A percentile compares a stretch with the other conserved stretches of the same genome.
Evolutionary conservation across 257 asterid species (phyloP).

Genomic region (Haberlea rhodopensis): DNA sequence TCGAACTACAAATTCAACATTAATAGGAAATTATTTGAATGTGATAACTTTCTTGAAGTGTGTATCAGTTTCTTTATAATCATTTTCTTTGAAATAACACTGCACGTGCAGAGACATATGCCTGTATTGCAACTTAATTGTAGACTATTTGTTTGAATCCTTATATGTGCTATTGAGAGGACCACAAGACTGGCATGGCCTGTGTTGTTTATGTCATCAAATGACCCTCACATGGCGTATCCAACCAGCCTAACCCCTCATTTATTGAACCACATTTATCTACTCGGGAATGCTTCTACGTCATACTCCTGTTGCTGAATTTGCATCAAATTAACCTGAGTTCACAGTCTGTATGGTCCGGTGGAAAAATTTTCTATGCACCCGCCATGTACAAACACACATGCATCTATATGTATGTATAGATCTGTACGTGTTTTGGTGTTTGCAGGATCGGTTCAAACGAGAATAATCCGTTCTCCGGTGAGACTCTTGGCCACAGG

Average conservation of each 20-base stretch:
- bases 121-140: slow-evolving; percentile 12
- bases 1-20: neutral
- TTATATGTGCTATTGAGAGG: slow-evolving; percentile 17
- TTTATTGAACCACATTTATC: slow-evolving; percentile 17
- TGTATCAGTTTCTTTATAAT: neutral
- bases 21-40: neutral
- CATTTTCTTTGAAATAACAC: slow-evolving; percentile 5
- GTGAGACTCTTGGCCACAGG: neutral
- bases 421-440: neutral
- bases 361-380: too few relatives aligned
- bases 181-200: slow-evolving; percentile 29
- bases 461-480: too few relatives aligned
- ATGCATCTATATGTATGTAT: neutral
- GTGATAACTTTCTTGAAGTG: slow-evolving; percentile 20
- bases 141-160: neutral
- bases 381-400: neutral
- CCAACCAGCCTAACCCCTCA: slow-evolving; percentile 9
- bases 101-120: slow-evolving; percentile 18
- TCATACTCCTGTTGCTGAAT: neutral
- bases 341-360: neutral
- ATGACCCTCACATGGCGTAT: slow-evolving; percentile 1
- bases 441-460: too few relatives aligned
- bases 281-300: slow-evolving; percentile 21
- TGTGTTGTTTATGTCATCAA: slow-evolving; percentile 20
- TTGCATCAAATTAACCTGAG: neutral